These are phyloP conservation scores for Phytophthora litchii DNA, from an alignment of 352 stramenopile species.

Conservation along the genomic window DNA sequence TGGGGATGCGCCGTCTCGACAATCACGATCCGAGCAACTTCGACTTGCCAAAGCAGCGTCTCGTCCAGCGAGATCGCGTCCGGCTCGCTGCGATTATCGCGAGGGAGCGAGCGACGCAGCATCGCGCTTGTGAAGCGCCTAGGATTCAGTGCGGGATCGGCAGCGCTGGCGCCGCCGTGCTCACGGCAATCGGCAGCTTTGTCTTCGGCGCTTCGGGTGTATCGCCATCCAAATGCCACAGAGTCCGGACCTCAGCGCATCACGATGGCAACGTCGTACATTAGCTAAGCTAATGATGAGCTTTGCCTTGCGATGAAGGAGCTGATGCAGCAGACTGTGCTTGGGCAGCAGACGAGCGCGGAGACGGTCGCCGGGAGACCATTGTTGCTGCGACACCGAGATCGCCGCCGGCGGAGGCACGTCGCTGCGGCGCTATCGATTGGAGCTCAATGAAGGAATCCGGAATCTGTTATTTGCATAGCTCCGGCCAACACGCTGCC, in stretches of 20 bases:
- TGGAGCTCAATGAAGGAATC: slow-evolving; percentile 20
- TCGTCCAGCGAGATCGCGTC: slow-evolving; percentile 29
- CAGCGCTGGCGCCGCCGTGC: background rate
- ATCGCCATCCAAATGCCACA: slow-evolving; percentile 24
- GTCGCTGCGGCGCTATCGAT: slow-evolving; percentile 10
- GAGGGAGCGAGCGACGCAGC: slow-evolving; percentile 15
- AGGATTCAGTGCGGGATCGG: slow-evolving; percentile 12
- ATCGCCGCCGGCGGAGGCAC: slow-evolving; percentile 1
- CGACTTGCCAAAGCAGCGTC: slow-evolving; percentile 15
- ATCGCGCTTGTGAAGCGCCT: slow-evolving; percentile 2
- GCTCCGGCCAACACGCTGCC: slow-evolving; percentile 24
- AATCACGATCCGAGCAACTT: slow-evolving; percentile 18
- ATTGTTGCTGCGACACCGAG: slow-evolving; percentile 23
- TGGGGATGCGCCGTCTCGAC: slow-evolving; percentile 19
- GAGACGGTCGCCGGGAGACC: slow-evolving; percentile 5
- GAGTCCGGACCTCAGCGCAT: slow-evolving; percentile 21
- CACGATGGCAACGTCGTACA: slow-evolving; percentile 4
- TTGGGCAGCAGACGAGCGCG: background rate
- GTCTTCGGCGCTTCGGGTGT: slow-evolving; percentile 27
- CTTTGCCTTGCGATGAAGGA: too few relatives aligned
- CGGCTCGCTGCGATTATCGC: slow-evolving; percentile 9
- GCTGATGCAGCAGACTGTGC: background rate
- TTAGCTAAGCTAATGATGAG: too few relatives aligned
- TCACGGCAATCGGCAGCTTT: slow-evolving; percentile 21
- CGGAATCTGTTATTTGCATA: slow-evolving; percentile 39